These are phyloP conservation scores for Mycena indigotica DNA, from an alignment of 768 basidiomycete species.

Conservation along the genomic window DNA sequence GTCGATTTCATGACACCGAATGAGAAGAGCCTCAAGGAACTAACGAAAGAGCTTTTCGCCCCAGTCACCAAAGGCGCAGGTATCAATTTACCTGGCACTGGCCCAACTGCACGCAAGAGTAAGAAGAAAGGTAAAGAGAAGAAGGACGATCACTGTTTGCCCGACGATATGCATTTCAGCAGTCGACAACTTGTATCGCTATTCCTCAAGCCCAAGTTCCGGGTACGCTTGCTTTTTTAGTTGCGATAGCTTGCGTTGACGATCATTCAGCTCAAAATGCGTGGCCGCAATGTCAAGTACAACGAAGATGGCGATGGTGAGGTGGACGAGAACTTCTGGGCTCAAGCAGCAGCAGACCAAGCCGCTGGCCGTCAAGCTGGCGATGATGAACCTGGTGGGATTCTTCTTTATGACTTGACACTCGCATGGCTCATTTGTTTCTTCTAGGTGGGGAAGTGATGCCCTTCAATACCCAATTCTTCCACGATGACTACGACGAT, in stretches of 20 bases:
- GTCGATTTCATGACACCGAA: constrained; percentile 74
- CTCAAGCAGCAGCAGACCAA: constrained; percentile 86
- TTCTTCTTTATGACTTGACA: background rate
- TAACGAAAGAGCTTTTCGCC: constrained; percentile 74
- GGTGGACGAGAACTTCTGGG: constrained; percentile 97
- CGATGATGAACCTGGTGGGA: constrained; percentile 67
- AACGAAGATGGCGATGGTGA: constrained; percentile 78
- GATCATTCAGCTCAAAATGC: constrained; percentile 77
- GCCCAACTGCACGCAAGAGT: constrained; percentile 42
- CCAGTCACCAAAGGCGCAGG: constrained; percentile 70
- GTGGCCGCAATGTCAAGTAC: constrained; percentile 62
- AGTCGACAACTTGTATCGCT: constrained; percentile 86
- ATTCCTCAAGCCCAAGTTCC: constrained; percentile 95
- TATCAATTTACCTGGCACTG: constrained; percentile 67
- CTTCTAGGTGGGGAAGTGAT: constrained; percentile 51
- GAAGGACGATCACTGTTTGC: constrained; percentile 75
- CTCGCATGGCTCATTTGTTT: constrained; percentile 21
- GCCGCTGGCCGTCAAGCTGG: constrained; percentile 56
- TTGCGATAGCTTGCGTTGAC: constrained; percentile 5
- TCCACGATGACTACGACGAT: constrained; percentile 89
- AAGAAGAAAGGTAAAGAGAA: constrained; percentile 58
- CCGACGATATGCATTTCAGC: constrained; percentile 98
- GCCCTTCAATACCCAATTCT: constrained; percentile 96
- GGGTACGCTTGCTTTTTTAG: constrained; percentile 52
- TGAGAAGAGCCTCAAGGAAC: constrained; percentile 60